A percentile compares a stretch with the other conserved stretches of the same genome.
These are phyloP conservation scores for Kurtzmaniella quercitrusa DNA, from an alignment of 1,139 yeast genomes.

Conservation along the genomic window DNA sequence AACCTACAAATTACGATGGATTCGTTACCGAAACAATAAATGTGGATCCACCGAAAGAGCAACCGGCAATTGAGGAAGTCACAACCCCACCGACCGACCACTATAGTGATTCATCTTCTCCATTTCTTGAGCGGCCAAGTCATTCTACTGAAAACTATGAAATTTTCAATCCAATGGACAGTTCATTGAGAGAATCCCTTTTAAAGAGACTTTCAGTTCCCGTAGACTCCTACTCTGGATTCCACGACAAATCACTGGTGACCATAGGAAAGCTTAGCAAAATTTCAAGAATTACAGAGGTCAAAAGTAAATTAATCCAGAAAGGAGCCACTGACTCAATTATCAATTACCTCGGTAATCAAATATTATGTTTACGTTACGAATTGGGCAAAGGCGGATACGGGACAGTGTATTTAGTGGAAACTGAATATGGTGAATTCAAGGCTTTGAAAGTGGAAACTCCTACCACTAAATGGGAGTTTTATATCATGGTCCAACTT, in stretches of 20 bases:
- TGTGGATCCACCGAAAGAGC: constrained; percentile 6
- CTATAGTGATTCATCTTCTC: constrained; percentile 27
- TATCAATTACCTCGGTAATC: constrained; percentile 48
- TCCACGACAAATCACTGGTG: constrained; percentile 14
- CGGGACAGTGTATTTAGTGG: constrained; percentile 75
- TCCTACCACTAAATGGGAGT: constrained; percentile 80
- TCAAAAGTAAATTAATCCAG: constrained; percentile 26
- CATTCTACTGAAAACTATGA: not conserved
- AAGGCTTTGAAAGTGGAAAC: constrained; percentile 72
- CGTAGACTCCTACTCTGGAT: constrained; percentile 25
- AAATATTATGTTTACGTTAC: constrained; percentile 51
- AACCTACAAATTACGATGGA: constrained; percentile 41
- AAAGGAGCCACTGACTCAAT: constrained; percentile 40
- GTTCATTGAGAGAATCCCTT: constrained; percentile 17
- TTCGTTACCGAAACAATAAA: constrained; percentile 50
- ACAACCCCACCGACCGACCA: constrained; percentile 33
- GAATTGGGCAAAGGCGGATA: constrained; percentile 78
- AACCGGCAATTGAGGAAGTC: constrained; percentile 5
- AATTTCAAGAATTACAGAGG: constrained; percentile 32
- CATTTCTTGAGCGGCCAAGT: constrained; percentile 41
- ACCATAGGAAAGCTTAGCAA: constrained; percentile 26
- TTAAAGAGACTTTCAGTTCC: constrained; percentile 24
- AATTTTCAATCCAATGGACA: constrained; percentile 28
- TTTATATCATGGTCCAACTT: constrained; percentile 60
- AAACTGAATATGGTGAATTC: constrained; percentile 52